A percentile compares a stretch with the other conserved stretches of the same genome.
These are phyloP conservation scores for Inonotus hispidus DNA, from an alignment of 1,284 basidiomycete genomes.

Conservation along the genomic window DNA sequence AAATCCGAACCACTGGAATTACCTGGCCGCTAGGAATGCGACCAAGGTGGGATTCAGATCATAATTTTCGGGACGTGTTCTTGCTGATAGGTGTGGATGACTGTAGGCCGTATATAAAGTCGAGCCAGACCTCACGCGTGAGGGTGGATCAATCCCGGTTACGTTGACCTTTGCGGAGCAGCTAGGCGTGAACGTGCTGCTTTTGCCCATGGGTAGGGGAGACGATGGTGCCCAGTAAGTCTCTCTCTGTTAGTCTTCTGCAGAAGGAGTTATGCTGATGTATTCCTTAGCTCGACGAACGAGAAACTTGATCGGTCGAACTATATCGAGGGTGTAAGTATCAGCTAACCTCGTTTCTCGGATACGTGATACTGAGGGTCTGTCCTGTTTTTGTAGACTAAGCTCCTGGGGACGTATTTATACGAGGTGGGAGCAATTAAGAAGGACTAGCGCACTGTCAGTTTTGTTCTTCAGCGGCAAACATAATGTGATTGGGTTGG, in stretches of 20 bases:
- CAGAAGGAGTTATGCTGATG: not conserved
- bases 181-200: slow-evolving; percentile 74
- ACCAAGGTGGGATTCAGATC: slow-evolving; percentile 46
- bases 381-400: slow-evolving; percentile 41
- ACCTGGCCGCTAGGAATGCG: slow-evolving; percentile 84
- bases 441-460: not conserved
- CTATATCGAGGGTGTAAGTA: slow-evolving; percentile 82
- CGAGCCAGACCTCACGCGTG: slow-evolving; percentile 85
- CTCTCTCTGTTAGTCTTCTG: not conserved
- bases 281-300: slow-evolving; percentile 70
- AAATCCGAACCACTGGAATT: slow-evolving; percentile 90
- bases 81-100: not conserved
- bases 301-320: slow-evolving; percentile 95
- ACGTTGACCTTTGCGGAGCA: slow-evolving; percentile 94
- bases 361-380: slow-evolving; percentile 6
- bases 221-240: slow-evolving; percentile 91
- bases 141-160: slow-evolving; percentile 96
- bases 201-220: slow-evolving; percentile 90
- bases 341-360: not conserved
- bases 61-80: not conserved
- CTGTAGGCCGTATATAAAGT: slow-evolving; percentile 70
- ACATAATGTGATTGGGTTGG: not conserved
- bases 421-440: slow-evolving; percentile 61
- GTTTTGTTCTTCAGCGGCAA: not conserved
- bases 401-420: slow-evolving; percentile 78